Conservation (phyloP, 331 rosid genomes). For the Stylosanthes scabra region DNA sequence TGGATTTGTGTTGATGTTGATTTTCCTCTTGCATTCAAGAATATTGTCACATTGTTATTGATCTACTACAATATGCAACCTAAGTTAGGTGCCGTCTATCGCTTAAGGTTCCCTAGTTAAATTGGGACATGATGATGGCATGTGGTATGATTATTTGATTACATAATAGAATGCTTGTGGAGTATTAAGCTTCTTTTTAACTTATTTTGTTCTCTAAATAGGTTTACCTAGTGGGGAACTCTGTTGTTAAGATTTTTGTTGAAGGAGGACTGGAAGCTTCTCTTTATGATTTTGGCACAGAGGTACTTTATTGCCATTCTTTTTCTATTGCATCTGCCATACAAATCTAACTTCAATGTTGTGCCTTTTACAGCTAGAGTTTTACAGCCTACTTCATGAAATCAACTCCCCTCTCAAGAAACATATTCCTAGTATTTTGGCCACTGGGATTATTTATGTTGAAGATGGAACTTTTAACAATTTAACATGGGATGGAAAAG, state of each 20-base stretch:
- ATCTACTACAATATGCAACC: slow-evolving; percentile 9
- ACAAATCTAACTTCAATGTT: slow-evolving; percentile 43
- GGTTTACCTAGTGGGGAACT: slow-evolving; percentile 81
- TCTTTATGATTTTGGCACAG: slow-evolving; percentile 87
- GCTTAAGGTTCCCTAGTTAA: slow-evolving; percentile 21
- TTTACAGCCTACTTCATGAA: slow-evolving; percentile 61
- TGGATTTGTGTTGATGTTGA: slow-evolving; percentile 2
- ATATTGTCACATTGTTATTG: slow-evolving; percentile 15
- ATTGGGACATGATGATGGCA: slow-evolving; percentile 23
- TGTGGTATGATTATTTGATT: slow-evolving; percentile 25
- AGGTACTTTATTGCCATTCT: slow-evolving; percentile 61
- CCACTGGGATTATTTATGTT: slow-evolving; percentile 76
- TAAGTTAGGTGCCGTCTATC: not conserved
- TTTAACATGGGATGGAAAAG: slow-evolving; percentile 87
- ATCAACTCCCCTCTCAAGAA: slow-evolving; percentile 71
- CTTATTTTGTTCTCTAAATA: slow-evolving; percentile 46
- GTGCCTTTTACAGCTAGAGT: slow-evolving; percentile 76
- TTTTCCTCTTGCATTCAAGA: not conserved
- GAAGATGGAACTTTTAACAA: slow-evolving; percentile 67
- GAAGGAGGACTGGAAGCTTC: slow-evolving; percentile 93
- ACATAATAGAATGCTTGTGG: slow-evolving; percentile 23
- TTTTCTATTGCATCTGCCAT: slow-evolving; percentile 30
- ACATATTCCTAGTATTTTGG: slow-evolving; percentile 75
- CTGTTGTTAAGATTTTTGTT: slow-evolving; percentile 78
- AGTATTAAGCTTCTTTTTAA: slow-evolving; percentile 35